phyloP scores from a whole-genome alignment of 371 early-diverging fungal species.

The Apophysomyces ossiformis region DNA sequence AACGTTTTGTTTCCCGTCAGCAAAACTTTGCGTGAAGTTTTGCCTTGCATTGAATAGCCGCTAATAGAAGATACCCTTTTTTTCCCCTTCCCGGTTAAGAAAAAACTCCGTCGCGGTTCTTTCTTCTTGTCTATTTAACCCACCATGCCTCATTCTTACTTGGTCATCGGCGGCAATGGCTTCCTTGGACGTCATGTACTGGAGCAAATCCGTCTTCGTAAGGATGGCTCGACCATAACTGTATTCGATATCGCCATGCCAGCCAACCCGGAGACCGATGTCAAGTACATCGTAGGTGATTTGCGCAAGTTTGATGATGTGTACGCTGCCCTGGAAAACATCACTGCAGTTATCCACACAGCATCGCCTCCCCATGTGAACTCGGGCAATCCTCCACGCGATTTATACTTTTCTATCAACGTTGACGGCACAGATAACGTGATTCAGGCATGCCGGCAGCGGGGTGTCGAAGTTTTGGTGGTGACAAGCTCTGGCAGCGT shows the following conservation, averaged over 20 bases:
- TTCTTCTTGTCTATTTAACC: too few species aligned
- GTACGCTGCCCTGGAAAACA: slow-evolving; percentile 64
- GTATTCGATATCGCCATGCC: slow-evolving; percentile 80
- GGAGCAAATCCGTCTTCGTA: slow-evolving; percentile 72
- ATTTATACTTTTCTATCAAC: slow-evolving; percentile 78
- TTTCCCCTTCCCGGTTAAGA: too few species aligned
- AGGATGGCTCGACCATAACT: slow-evolving; percentile 56
- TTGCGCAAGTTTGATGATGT: slow-evolving; percentile 73
- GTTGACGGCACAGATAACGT: slow-evolving; percentile 89
- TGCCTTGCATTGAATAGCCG: too few species aligned
- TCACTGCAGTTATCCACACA: slow-evolving; percentile 87
- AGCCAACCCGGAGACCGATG: slow-evolving; percentile 54
- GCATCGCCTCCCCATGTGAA: slow-evolving; percentile 92
- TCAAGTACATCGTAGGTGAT: slow-evolving; percentile 75
- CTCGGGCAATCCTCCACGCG: slow-evolving; percentile 86
- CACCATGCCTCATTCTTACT: slow-evolving; percentile 52
- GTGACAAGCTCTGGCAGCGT: slow-evolving; percentile 91
- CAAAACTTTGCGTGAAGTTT: too few species aligned
- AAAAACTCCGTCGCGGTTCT: too few species aligned
- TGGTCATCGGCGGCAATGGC: slow-evolving; percentile 91
- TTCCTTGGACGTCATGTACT: slow-evolving; percentile 87
- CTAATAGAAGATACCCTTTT: too few species aligned
- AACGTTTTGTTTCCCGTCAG: too few species aligned
- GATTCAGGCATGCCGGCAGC: slow-evolving; percentile 75
- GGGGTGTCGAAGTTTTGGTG: slow-evolving; percentile 75